Evolutionary conservation across 2,329 filamentous ascomycete species (phyloP), one percentile per base, ranked within the genome.

Genomic region (Nigrospora sphaerica): DNA sequence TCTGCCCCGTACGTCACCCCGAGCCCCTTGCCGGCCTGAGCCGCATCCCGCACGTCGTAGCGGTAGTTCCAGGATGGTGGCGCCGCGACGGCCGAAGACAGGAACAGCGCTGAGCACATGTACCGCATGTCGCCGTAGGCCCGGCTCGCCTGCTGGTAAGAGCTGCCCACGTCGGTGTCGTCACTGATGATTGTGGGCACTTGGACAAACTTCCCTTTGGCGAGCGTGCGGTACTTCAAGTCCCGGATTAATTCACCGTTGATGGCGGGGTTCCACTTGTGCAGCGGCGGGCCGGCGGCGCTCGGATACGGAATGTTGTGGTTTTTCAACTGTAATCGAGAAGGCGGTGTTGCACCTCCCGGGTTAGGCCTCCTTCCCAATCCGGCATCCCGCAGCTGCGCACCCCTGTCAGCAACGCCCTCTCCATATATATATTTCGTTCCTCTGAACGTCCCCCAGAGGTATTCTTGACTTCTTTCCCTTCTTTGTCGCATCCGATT

Each of bases 1-100:
- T 91, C 86, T 10, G 80, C 73, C 0, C 80, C 84, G 55, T 91
- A 86, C 7, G 77, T 74, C 0, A 86, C 83, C 0, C 86, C 86
- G 1, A 73, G 58, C 1, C 85, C 85, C 2, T 65, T 57, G 0
- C 66, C 67, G 18, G 77, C 65, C 40, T 78, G 68, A 0, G 57
- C 55, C 0, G 77, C 73, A 50, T 88, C 84, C 37, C 78, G 66
- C 4, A 88, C 85, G 46, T 83, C 77, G 66, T 81, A 88, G 37
- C 77, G 78, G 60, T 91, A 91, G 57, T 80, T 83, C 75, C 78
- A 91, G 19, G 73, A 77, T 2, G 61, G 55, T 16, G 59, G 23
- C 23, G 23, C 23, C 23, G 23, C 23, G 12, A 70, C 52, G 1
- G 66, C 62, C 10, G 67, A 58, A 2, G 71, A 74, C 57, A 84